Evolutionary conservation across 768 basidiomycete species (phyloP), one percentile per base, ranked within the genome.

Genomic region (Lentinula guzmanii): DNA sequence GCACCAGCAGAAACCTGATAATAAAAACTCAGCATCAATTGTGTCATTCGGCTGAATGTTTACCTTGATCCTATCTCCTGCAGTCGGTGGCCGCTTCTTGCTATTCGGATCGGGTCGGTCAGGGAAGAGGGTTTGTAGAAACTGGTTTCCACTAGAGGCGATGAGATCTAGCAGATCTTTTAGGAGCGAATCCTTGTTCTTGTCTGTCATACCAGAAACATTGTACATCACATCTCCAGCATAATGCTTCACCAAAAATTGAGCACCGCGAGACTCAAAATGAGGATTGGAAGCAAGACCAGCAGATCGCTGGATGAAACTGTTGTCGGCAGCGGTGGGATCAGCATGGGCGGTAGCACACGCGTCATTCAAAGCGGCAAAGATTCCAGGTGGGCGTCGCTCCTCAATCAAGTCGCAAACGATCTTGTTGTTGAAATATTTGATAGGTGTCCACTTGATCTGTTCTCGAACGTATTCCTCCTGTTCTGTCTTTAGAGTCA

Each of bases 211-310:
- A 2, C 97, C 97, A 6, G 90, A 72, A 11, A 98, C 87, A 64
- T 95, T 97, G 77, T 99, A 99, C 86, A 94, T 91, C 64, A 99
- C 97, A 69, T 98, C 97, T 67, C 97, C 97, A 18, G 97, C 97
- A 70, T 98, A 99, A 70, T 99, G 97, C 69, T 86, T 89, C 64
- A 99, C 90, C 56, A 99, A 74, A 77, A 98, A 99, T 71, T 99
- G 95, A 13, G 88, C 76, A 11, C 97, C 97, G 52, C 97, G 91
- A 13, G 92, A 79, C 70, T 99, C 97, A 70, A 98, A 99, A 73
- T 99, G 95, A 18, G 93, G 79, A 73, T 96, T 96, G 5, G 86
- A 85, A 5, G 91, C 79, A 4, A 98, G 80, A 67, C 80, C 82
- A 1, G 93, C 83, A 11, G 92, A 86, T 52, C 97, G 86, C 74